A percentile compares a stretch with the other conserved stretches of the same genome.
phyloP scores from a whole-genome alignment of 768 basidiomycete genomes.

The Boletus reticuloceps region DNA sequence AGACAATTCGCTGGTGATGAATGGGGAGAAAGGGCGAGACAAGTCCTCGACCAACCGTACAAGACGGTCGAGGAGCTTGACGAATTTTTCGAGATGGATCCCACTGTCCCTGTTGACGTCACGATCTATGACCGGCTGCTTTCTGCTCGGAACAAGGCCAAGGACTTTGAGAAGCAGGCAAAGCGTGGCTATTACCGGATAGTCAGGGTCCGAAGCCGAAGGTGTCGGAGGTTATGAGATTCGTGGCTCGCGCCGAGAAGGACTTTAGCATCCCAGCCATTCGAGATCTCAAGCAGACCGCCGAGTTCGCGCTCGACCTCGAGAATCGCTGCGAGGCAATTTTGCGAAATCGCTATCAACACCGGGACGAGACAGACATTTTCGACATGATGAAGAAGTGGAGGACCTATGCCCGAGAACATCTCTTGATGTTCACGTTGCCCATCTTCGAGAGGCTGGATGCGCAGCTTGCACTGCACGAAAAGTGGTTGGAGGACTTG shows the following conservation, averaged over 20 bases:
- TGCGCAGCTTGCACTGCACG: conserved; percentile 61
- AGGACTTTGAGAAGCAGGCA: conserved; percentile 79
- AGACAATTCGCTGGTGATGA: conserved; percentile 64
- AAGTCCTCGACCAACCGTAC: conserved; percentile 61
- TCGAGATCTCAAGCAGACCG: conserved; percentile 61
- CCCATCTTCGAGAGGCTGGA: conserved; percentile 74
- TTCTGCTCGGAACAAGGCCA: conserved; percentile 63
- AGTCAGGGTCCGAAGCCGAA: conserved; percentile 54
- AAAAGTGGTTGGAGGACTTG: conserved; percentile 68
- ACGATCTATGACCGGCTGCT: conserved; percentile 64
- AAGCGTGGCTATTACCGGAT: conserved; percentile 66
- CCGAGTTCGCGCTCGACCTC: conserved; percentile 75
- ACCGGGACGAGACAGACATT: conserved; percentile 56
- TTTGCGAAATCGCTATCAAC: conserved; percentile 58
- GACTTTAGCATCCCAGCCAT: conserved; percentile 73
- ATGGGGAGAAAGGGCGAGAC: conserved; percentile 75
- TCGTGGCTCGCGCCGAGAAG: conserved; percentile 70
- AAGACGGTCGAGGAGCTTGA: conserved; percentile 79
- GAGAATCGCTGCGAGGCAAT: conserved; percentile 75
- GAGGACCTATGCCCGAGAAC: conserved; percentile 67
- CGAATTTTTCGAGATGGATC: conserved; percentile 62
- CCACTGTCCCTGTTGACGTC: conserved; percentile 67
- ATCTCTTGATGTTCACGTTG: conserved; percentile 70
- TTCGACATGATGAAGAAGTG: conserved; percentile 74
- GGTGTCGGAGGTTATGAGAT: conserved; percentile 64